phyloP scores from a whole-genome alignment of 352 stramenopile species.

The Blastocystis sp. region DNA sequence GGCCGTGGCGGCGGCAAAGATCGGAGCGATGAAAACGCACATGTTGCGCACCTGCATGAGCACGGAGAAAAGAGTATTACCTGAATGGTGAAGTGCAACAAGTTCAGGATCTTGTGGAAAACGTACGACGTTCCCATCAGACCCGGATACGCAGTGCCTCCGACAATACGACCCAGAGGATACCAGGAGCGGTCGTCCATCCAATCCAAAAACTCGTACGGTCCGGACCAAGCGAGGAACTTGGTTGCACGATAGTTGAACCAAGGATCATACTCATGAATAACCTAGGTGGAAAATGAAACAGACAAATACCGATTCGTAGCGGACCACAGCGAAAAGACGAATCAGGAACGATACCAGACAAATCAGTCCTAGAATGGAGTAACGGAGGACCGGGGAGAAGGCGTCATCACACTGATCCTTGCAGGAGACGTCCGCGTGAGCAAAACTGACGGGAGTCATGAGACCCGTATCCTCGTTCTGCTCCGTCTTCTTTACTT shows the following conservation, averaged over 20 bases:
- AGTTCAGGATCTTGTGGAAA: conserved; percentile 77
- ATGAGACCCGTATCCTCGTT: conserved; percentile 19
- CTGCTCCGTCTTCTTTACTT: conserved; percentile 38
- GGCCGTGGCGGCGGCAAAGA: conserved; percentile 76
- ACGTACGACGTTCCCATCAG: conserved; percentile 77
- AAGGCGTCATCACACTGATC: conserved; percentile 39
- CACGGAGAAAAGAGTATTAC: too few relatives aligned
- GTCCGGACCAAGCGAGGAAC: conserved; percentile 81
- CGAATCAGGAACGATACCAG: conserved; percentile 80
- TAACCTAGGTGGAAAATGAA: conserved; percentile 64
- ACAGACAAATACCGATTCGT: conserved; percentile 68
- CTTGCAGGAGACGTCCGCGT: conserved; percentile 6
- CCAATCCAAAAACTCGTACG: conserved; percentile 89
- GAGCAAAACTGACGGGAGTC: conserved; percentile 33
- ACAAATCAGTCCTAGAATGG: conserved; percentile 79
- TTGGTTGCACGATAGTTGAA: conserved; percentile 97
- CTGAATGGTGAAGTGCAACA: conserved; percentile 77
- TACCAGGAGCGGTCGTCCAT: conserved; percentile 83
- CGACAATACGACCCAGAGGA: conserved; percentile 78
- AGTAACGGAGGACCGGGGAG: conserved; percentile 62
- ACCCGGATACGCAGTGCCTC: conserved; percentile 80
- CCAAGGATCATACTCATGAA: conserved; percentile 82
- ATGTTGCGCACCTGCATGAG: conserved; percentile 78
- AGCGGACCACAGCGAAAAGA: conserved; percentile 80
- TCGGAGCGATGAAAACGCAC: conserved; percentile 74